Evolutionary conservation across 345 rosid genomes (phyloP), one percentile per base, ranked within the genome.

Genomic region (Rhizophora mangle): DNA sequence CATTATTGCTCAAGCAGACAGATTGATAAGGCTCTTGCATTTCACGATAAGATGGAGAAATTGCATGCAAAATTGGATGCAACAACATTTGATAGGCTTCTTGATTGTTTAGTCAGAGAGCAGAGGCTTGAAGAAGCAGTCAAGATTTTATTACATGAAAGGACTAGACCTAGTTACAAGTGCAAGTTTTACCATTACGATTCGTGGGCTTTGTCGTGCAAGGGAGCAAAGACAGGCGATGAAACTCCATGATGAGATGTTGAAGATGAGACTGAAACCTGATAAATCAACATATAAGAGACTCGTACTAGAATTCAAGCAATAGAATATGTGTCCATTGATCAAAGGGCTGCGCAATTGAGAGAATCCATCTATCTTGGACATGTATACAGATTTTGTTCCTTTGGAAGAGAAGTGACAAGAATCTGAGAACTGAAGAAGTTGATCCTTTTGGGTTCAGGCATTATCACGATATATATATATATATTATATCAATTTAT

Each of bases 171-270:
- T 79, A 55, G 67, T 83, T 19, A 70, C 78, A 30, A 83, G 84
- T 52, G 62, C 43, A 67, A 86, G 90, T 78, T 89, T 86, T 65
- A 47, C 51, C 0, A 72, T 80, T 49, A 78, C 85, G 82, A 79
- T 91, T 55, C 74, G 78, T 4, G 88, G 85, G 63, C 76, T 89
- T 64, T 91, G 88, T 65, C 69, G 49, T 21, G 56, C 63, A 3
- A 81, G 82, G 64, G 88, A 86, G 57, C 64, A 89, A 83, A 86
- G 84, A 74, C 85, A 72, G 65, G 97, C 93, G 31, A 91, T 91
- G 93, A 84, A 63, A 77, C 60, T 63, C 71, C 96, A 89, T 54
- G 97, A 91, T 63, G 84, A 87, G 59, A 89, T 91, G 93, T 69
- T 91, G 85, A 76, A 73, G 65, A 70, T 81, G 84, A 88, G 86